Percentiles rank a stretch among this genome's conserved stretches.
These are phyloP conservation scores for Phytophthora palmivora DNA, from an alignment of 352 stramenopile genomes.

Conservation along the genomic window DNA sequence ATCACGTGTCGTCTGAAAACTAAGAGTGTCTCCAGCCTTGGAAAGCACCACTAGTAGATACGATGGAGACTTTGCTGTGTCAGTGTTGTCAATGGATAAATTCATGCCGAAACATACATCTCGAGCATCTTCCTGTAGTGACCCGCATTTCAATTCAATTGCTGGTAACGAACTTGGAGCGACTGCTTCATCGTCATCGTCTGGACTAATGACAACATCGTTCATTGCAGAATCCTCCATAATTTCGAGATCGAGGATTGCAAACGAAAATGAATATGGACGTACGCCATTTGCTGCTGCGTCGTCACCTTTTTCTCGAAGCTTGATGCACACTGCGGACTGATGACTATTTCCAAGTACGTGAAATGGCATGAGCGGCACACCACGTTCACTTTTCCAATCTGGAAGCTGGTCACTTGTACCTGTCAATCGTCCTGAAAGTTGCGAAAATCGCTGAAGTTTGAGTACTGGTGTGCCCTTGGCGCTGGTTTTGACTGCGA, in stretches of 20 bases:
- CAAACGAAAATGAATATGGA: slow-evolving; percentile 43
- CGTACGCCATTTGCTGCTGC: slow-evolving; percentile 15
- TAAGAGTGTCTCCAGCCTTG: slow-evolving; percentile 56
- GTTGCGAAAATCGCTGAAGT: slow-evolving; percentile 62
- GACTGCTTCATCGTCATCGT: slow-evolving; percentile 25
- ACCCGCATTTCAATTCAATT: slow-evolving; percentile 30
- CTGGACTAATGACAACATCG: slow-evolving; percentile 26
- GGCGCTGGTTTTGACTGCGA: slow-evolving; percentile 35
- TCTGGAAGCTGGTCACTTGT: slow-evolving; percentile 57
- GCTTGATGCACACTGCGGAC: slow-evolving; percentile 58
- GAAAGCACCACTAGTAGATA: slow-evolving; percentile 66
- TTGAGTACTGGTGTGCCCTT: slow-evolving; percentile 42
- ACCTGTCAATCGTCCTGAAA: slow-evolving; percentile 36
- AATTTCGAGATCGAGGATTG: slow-evolving; percentile 49
- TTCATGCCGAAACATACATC: slow-evolving; percentile 62
- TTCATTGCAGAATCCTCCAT: slow-evolving; percentile 19
- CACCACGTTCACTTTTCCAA: slow-evolving; percentile 66
- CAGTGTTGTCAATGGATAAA: slow-evolving; percentile 19
- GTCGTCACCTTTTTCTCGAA: slow-evolving; percentile 41
- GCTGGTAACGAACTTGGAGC: slow-evolving; percentile 23
- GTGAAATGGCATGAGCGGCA: slow-evolving; percentile 58
- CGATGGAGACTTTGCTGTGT: slow-evolving; percentile 11
- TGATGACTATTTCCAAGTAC: slow-evolving; percentile 49
- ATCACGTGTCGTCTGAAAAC: slow-evolving; percentile 51
- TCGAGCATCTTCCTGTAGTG: slow-evolving; percentile 55